A percentile compares a stretch with the other conserved stretches of the same genome.
Evolutionary conservation across 352 stramenopile genomes (phyloP).

Genomic region (Pythium dissimile): DNA sequence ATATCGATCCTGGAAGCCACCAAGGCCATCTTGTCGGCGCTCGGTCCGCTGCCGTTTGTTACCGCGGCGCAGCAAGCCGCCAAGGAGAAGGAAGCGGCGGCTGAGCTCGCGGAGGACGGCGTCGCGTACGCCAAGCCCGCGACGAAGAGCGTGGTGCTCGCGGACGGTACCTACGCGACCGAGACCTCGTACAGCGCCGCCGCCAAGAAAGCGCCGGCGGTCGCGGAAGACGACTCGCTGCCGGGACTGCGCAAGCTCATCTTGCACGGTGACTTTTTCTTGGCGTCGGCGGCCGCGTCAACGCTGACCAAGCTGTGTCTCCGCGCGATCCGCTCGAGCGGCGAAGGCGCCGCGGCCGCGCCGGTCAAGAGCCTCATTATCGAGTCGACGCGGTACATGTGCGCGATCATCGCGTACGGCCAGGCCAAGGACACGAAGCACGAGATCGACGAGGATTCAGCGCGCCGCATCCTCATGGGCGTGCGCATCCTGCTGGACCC

Average conservation of each 20-base stretch:
- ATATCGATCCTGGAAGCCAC: slow-evolving; percentile 76
- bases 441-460: slow-evolving; percentile 93
- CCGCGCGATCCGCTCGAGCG: slow-evolving; percentile 64
- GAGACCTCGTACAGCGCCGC: slow-evolving; percentile 89
- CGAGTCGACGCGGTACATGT: slow-evolving; percentile 71
- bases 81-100: slow-evolving; percentile 10
- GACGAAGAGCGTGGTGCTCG: slow-evolving; percentile 98
- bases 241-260: slow-evolving; percentile 87
- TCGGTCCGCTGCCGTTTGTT: slow-evolving; percentile 74
- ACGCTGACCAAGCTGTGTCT: slow-evolving; percentile 97
- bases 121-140: slow-evolving; percentile 87
- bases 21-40: slow-evolving; percentile 86
- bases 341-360: slow-evolving; percentile 38
- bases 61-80: slow-evolving; percentile 31
- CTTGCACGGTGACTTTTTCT: slow-evolving; percentile 95
- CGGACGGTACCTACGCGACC: slow-evolving; percentile 99
- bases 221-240: slow-evolving; percentile 62
- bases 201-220: slow-evolving; percentile 27
- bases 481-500: slow-evolving; percentile 95
- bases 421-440: slow-evolving; percentile 76
- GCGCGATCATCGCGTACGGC: slow-evolving; percentile 66
- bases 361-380: slow-evolving; percentile 69
- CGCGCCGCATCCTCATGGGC: slow-evolving; percentile 94
- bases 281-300: slow-evolving; percentile 90
- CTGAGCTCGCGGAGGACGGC: slow-evolving; percentile 12